These are phyloP conservation scores for Elaphomyces granulatus DNA, from an alignment of 495 filamentous ascomycete species.

Conservation along the genomic window DNA sequence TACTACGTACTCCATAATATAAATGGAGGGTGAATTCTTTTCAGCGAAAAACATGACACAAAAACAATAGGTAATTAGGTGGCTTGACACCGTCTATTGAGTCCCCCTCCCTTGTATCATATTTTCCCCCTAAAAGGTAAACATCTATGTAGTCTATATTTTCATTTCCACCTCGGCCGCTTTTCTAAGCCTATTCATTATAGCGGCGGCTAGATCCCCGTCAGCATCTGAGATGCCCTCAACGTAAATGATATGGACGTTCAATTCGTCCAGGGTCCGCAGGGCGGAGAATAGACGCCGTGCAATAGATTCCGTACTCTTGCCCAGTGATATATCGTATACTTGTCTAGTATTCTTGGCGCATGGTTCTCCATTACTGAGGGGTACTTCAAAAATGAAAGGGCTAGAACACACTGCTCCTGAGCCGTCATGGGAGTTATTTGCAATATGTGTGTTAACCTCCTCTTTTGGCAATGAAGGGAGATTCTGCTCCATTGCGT, in stretches of 20 bases:
- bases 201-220: conserved; percentile 72
- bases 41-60: no score
- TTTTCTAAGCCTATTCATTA: conserved; percentile 93
- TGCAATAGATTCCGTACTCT: conserved; percentile 55
- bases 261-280: conserved; percentile 63
- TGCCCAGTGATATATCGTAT: conserved; percentile 47
- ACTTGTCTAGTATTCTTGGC: conserved; percentile 3
- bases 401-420: no score
- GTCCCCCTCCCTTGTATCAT: no score
- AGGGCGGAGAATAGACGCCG: conserved; percentile 77
- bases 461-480: neutral
- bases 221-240: conserved; percentile 69
- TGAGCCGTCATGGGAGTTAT: no score
- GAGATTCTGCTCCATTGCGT: conserved; percentile 7
- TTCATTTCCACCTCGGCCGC: conserved; percentile 46
- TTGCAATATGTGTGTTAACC: neutral
- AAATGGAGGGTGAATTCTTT: no score
- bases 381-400: neutral
- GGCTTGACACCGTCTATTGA: no score
- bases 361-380: neutral
- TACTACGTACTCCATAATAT: no score
- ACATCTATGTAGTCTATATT: conserved; percentile 20
- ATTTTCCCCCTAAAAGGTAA: no score
- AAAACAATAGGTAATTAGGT: no score
- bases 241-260: conserved; percentile 76